A percentile compares a stretch with the other conserved stretches of the same genome.
These are phyloP conservation scores for Flaveria trinervia DNA, from an alignment of 129 eudicot species.

Conservation along the genomic window DNA sequence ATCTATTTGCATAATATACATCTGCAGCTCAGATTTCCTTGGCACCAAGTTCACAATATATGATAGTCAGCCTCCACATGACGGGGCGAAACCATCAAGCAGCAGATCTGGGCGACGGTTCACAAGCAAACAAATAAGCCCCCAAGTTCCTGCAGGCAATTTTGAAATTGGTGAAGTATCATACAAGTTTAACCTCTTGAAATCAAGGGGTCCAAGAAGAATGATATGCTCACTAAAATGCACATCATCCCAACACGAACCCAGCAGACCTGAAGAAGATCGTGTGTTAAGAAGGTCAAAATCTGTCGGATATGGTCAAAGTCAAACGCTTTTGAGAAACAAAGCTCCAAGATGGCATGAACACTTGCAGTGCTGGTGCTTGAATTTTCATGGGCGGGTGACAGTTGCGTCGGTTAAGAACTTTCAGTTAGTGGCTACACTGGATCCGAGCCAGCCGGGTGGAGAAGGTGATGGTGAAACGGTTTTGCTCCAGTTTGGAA, in stretches of 20 bases:
- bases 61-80: constrained; percentile 80
- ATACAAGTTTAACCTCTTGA: constrained; percentile 80
- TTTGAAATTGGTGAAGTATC: constrained; percentile 73
- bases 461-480: constrained; percentile 81
- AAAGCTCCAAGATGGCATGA: constrained; percentile 93
- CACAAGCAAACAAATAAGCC: constrained; percentile 81
- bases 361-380: constrained; percentile 87
- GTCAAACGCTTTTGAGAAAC: constrained; percentile 54
- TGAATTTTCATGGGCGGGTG: constrained; percentile 88
- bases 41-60: constrained; percentile 81
- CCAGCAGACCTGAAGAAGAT: constrained; percentile 12
- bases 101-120: constrained; percentile 65
- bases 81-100: constrained; percentile 70
- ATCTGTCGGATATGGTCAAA: constrained; percentile 22
- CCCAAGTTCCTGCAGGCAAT: constrained; percentile 77
- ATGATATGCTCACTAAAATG: constrained; percentile 62
- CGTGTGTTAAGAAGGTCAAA: constrained; percentile 26
- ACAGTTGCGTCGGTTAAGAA: constrained; percentile 93
- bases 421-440: constrained; percentile 73
- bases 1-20: constrained; percentile 2
- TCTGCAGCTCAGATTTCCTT: constrained; percentile 80
- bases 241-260: constrained; percentile 34
- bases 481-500: constrained; percentile 87
- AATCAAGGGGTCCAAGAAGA: constrained; percentile 91
- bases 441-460: constrained; percentile 74